Percentiles rank a stretch among this genome's conserved stretches.
Conservation (phyloP, 2,329 filamentous ascomycete genomes). For the Phaeosphaeria sp. region DNA sequence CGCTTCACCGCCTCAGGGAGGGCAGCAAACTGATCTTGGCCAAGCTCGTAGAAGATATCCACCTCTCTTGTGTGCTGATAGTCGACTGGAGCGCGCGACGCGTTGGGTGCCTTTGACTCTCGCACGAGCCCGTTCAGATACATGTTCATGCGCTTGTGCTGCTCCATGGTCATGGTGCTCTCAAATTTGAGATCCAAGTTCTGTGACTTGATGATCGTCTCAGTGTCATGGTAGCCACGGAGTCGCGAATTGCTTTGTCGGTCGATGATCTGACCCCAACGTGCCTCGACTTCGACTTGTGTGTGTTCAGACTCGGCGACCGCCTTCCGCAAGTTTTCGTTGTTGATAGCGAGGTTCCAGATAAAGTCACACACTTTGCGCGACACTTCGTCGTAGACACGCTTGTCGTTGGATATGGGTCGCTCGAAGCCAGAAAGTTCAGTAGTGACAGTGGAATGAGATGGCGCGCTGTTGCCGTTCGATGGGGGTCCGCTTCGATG, state of each 20-base stretch:
- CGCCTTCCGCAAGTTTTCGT: slow-evolving; percentile 61
- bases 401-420: slow-evolving; percentile 72
- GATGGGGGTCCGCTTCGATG: slow-evolving; percentile 27
- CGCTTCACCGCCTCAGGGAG: slow-evolving; percentile 63
- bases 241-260: slow-evolving; percentile 73
- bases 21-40: slow-evolving; percentile 58
- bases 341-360: slow-evolving; percentile 72
- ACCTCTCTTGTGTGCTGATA: slow-evolving; percentile 84
- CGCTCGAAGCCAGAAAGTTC: slow-evolving; percentile 54
- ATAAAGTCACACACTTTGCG: slow-evolving; percentile 82
- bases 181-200: slow-evolving; percentile 63
- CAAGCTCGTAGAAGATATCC: slow-evolving; percentile 73
- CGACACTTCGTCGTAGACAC: slow-evolving; percentile 73
- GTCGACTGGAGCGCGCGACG: slow-evolving; percentile 66
- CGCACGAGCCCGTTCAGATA: slow-evolving; percentile 77
- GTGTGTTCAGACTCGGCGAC: slow-evolving; percentile 66
- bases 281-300: slow-evolving; percentile 91
- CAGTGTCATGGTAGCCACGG: slow-evolving; percentile 72
- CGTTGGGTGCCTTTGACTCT: slow-evolving; percentile 53
- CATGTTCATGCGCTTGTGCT: slow-evolving; percentile 84
- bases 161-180: slow-evolving; percentile 91
- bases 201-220: slow-evolving; percentile 36
- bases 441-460: slow-evolving; percentile 9
- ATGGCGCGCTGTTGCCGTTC: slow-evolving; percentile 11
- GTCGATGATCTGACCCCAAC: slow-evolving; percentile 79